Conservation (phyloP, 768 basidiomycete species). For the Brasilioporus rufonigricans region DNA sequence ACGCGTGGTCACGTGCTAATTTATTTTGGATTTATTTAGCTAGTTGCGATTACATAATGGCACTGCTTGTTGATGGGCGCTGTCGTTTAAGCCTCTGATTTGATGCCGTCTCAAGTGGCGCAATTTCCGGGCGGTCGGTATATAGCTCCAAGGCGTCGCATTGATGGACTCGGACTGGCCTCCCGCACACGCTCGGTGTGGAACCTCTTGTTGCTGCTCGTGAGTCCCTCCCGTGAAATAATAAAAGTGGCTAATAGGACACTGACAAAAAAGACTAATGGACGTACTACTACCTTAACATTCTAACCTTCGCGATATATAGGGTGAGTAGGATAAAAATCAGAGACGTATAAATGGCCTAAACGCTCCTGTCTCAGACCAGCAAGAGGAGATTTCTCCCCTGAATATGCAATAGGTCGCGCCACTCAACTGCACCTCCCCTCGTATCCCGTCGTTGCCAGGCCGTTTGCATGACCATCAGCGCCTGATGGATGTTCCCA, state of each 20-base stretch:
- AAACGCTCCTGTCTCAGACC: slow-evolving; percentile 21
- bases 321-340: slow-evolving; percentile 19
- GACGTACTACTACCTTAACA: slow-evolving; percentile 14
- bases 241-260: slow-evolving; percentile 12
- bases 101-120: slow-evolving; percentile 23
- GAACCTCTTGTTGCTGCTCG: neutral
- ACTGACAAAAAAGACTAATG: slow-evolving; percentile 12
- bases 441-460: slow-evolving; percentile 66
- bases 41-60: slow-evolving; percentile 14
- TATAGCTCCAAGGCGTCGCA: slow-evolving; percentile 17
- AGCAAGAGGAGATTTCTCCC: slow-evolving; percentile 30
- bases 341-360: neutral
- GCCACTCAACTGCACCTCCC: slow-evolving; percentile 55
- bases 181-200: neutral
- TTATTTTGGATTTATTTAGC: slow-evolving; percentile 25
- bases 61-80: slow-evolving; percentile 15
- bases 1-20: slow-evolving; percentile 34
- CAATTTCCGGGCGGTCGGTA: slow-evolving; percentile 34
- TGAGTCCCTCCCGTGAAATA: slow-evolving; percentile 2
- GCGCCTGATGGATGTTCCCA: slow-evolving; percentile 57
- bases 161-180: neutral
- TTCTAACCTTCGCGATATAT: slow-evolving; percentile 8
- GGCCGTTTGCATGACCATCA: slow-evolving; percentile 62
- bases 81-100: slow-evolving; percentile 2
- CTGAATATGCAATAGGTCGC: slow-evolving; percentile 44